Base-by-base conservation (phyloP, 2,329 filamentous ascomycete species). In the Talaromyces amestolkiae region DNA sequence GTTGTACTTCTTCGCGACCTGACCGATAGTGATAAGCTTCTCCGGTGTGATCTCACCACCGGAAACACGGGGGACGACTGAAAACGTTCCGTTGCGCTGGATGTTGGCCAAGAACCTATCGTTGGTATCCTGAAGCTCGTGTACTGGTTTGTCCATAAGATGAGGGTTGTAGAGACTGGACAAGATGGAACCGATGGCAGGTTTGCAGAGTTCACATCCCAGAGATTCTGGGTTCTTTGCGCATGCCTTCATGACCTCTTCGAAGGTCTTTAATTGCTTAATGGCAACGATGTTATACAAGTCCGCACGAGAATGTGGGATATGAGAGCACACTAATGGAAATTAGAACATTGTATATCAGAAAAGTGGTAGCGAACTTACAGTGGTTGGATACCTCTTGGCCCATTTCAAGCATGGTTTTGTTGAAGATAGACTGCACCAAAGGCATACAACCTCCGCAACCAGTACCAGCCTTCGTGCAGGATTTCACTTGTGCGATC, bases 391-490 rank as follows among this genome's bases (percentile, higher is more conserved):
- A 91, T 65, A 97, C 89, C 76, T 96, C 92, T 68, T 93, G 87
- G 63, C 93, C 93, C 88, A 95, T 91, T 11, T 87, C 87, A 56
- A 87, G 83, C 91, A 97, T 93, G 35, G 92, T 89, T 75, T 89
- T 89, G 83, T 93, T 95, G 85, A 96, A 96, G 74, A 97, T 96
- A 69, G 88, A 90, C 64, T 92, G 91, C 2, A 96, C 90, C 5
- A 97, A 85, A 6, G 93, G 92, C 86, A 97, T 88, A 75, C 93
- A 97, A 8, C 93, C 93, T 70, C 92, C 93, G 73, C 93, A 97
- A 2, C 93, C 93, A 0, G 91, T 96, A 47, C 93, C 93, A 19
- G 92, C 92, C 76, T 97, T 97, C 17, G 93, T 97, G 81, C 92
- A 96, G 1, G 90, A 86, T 78, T 97, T 97, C 74, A 97, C 84